Conservation (phyloP, 116 monocot species). For the Dioscorea cayenensis region DNA sequence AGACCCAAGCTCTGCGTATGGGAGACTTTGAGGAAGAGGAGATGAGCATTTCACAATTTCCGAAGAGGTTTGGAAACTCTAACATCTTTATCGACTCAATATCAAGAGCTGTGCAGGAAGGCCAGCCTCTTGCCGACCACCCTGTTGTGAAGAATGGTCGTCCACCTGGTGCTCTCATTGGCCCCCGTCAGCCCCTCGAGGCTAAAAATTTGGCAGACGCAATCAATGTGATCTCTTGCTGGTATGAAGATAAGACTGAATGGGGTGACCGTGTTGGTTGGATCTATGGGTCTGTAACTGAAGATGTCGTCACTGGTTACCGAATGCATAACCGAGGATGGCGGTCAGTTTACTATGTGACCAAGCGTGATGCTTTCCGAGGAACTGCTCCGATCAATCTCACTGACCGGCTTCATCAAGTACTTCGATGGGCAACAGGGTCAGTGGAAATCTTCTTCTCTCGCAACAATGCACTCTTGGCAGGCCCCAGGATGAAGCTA, state of each 20-base stretch:
- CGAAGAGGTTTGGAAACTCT: constrained; percentile 35
- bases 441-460: constrained; percentile 49
- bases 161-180: constrained; percentile 23
- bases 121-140: constrained; percentile 24
- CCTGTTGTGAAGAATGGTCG: constrained; percentile 28
- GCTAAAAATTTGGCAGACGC: constrained; percentile 25
- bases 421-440: constrained; percentile 29
- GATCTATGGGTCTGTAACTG: constrained; percentile 24
- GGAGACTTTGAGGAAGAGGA: neutral
- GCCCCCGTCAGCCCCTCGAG: constrained; percentile 12
- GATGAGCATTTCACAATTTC: constrained; percentile 5
- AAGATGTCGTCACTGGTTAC: constrained; percentile 26
- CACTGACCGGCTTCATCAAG: constrained; percentile 26
- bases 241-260: constrained; percentile 43
- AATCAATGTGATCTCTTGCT: constrained; percentile 31
- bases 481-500: constrained; percentile 23
- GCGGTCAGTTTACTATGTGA: constrained; percentile 23
- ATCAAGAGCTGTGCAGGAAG: constrained; percentile 30
- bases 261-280: constrained; percentile 22
- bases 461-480: constrained; percentile 30
- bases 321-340: constrained; percentile 27
- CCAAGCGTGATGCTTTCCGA: constrained; percentile 23
- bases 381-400: constrained; percentile 24
- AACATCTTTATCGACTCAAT: constrained; percentile 27
- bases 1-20: neutral